Evolutionary conservation across 768 basidiomycete genomes (phyloP).

Genomic region (Exidia glandulosa): DNA sequence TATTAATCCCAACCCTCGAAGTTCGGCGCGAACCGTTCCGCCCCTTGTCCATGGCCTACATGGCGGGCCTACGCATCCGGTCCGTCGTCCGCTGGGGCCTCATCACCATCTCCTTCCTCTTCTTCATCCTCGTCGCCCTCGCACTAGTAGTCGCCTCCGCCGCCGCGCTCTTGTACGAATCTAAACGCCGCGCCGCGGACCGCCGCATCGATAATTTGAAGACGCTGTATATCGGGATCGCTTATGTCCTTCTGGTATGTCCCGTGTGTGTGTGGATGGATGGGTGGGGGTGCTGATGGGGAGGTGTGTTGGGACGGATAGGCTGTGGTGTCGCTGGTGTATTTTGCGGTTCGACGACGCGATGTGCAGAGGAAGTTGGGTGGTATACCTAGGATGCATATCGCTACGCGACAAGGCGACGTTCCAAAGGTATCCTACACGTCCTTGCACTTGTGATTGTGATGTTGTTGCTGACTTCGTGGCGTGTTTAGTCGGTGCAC

Average conservation of each 20-base stretch:
- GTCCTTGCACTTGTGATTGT: not conserved
- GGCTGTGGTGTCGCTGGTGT: conserved; percentile 46
- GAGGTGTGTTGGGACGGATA: conserved; percentile 13
- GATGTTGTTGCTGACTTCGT: not conserved
- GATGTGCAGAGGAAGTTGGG: conserved; percentile 54
- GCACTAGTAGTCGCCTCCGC: conserved; percentile 51
- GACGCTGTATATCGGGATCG: conserved; percentile 54
- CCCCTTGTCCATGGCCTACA: too few species aligned
- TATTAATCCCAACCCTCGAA: too few species aligned
- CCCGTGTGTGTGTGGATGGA: conserved; percentile 14
- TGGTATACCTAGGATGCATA: conserved; percentile 53
- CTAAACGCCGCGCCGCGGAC: conserved; percentile 50
- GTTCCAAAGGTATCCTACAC: conserved; percentile 41
- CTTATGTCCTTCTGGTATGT: conserved; percentile 55
- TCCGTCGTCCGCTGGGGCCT: conserved; percentile 43
- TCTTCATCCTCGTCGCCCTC: conserved; percentile 18
- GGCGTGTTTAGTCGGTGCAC: conserved; percentile 41
- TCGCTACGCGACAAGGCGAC: conserved; percentile 40
- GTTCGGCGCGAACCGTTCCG: too few species aligned
- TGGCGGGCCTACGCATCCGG: conserved; percentile 41
- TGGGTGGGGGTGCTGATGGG: not conserved
- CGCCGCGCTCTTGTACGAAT: conserved; percentile 56
- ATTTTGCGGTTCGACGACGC: conserved; percentile 60
- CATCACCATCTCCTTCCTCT: conserved; percentile 24
- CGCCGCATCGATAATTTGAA: conserved; percentile 48